Conservation (phyloP, 176 grass and related monocot genomes). For the Hsuehochloa calcarea region DNA sequence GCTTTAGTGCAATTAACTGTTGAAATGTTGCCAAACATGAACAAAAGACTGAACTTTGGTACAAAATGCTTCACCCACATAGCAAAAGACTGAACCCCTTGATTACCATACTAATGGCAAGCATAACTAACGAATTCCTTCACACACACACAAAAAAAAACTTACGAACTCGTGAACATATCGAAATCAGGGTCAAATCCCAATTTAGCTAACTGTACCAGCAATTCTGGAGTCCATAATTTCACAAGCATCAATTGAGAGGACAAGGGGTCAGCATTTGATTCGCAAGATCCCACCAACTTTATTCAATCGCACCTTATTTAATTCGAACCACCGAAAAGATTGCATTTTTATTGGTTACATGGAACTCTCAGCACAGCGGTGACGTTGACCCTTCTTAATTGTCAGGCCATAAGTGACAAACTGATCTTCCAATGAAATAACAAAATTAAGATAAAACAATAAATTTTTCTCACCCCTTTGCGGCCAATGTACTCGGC, state of each 20-base stretch:
- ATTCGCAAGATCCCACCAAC: not conserved
- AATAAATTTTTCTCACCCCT: slow-evolving; percentile 50
- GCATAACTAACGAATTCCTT: not conserved
- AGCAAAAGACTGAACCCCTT: not conserved
- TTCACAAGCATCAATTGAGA: not conserved
- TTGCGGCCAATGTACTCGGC: slow-evolving; percentile 89
- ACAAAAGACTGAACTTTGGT: not conserved
- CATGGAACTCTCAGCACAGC: not conserved
- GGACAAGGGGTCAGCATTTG: not conserved
- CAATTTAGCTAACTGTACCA: not conserved
- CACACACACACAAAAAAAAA: not conserved
- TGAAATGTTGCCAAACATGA: not conserved
- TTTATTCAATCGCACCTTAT: not conserved
- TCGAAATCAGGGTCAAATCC: not conserved
- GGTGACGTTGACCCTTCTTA: not conserved
- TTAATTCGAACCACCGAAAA: not conserved
- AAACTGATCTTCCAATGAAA: not conserved
- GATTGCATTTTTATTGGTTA: not conserved
- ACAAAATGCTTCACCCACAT: not conserved
- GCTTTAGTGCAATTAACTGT: not conserved
- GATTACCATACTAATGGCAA: not conserved
- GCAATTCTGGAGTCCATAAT: not conserved
- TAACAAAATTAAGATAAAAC: not conserved
- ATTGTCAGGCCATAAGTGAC: not conserved
- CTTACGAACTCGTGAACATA: not conserved